Conservation (phyloP, 2,329 filamentous ascomycete species). For the Fusarium liriodendri region DNA sequence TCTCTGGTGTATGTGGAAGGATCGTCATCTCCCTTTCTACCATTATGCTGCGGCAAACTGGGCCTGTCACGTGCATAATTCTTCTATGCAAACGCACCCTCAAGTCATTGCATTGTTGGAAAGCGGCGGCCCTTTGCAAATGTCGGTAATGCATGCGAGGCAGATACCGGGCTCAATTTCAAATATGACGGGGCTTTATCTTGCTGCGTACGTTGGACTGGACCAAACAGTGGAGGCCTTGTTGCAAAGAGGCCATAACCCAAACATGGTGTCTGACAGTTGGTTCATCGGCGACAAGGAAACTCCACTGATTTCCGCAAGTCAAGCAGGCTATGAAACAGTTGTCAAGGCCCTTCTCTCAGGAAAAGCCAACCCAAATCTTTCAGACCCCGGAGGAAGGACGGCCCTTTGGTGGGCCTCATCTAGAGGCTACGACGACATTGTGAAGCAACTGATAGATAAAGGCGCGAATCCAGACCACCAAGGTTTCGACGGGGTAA, state of each 20-base stretch:
- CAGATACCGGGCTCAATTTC: background rate
- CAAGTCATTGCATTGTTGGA: background rate
- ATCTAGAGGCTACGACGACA: constrained; percentile 6
- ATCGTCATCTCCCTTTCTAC: constrained; percentile 32
- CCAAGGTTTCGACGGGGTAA: background rate
- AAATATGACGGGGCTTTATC: constrained; percentile 35
- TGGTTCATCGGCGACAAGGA: too few relatives aligned
- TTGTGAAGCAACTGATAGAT: constrained; percentile 16
- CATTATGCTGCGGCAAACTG: constrained; percentile 48
- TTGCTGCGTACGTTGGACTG: constrained; percentile 40
- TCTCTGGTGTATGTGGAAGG: too few relatives aligned
- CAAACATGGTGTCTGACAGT: background rate
- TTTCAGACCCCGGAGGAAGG: constrained; percentile 4
- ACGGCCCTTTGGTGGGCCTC: constrained; percentile 29
- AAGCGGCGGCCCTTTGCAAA: background rate
- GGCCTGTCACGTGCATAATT: constrained; percentile 46
- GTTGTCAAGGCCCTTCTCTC: background rate
- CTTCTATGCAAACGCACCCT: background rate
- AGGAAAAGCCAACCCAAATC: background rate
- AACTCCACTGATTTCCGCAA: background rate
- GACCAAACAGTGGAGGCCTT: background rate
- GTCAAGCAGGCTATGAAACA: too few relatives aligned
- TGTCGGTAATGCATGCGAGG: background rate
- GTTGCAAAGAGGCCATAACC: background rate
- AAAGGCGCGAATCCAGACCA: background rate